These are phyloP conservation scores for Cotoneaster glaucophyllus DNA, from an alignment of 306 rosid genomes.

Conservation along the genomic window DNA sequence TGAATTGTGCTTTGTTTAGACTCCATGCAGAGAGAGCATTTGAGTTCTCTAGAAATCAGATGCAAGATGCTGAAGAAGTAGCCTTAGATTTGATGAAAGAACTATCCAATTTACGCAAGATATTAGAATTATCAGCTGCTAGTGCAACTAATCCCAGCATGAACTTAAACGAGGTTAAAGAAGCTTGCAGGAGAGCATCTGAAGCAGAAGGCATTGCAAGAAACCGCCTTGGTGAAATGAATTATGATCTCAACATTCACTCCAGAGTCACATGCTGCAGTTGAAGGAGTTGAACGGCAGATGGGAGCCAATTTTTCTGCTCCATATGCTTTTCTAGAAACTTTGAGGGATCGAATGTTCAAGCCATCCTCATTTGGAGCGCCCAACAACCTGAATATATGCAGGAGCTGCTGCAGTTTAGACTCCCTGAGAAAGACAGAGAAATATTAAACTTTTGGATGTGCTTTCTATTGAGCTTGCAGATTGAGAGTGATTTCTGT, in stretches of 20 bases:
- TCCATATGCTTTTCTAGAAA: no score
- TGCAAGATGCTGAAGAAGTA: constrained; percentile 69
- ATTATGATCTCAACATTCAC: constrained; percentile 63
- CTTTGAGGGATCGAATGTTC: no score
- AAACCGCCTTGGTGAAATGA: constrained; percentile 52
- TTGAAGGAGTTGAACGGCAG: no score
- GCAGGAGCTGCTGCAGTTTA: no score
- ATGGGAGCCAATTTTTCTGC: no score
- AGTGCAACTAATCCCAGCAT: constrained; percentile 17
- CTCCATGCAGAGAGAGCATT: constrained; percentile 86
- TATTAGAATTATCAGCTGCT: constrained; percentile 36
- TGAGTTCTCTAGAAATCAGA: constrained; percentile 78
- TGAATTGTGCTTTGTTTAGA: constrained; percentile 75
- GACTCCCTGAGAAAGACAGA: no score
- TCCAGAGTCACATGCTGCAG: constrained; percentile 51
- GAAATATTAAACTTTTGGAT: no score
- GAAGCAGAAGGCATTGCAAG: constrained; percentile 55
- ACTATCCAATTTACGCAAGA: constrained; percentile 41
- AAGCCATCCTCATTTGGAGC: no score
- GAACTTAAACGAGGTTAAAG: constrained; percentile 39
- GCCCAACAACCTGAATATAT: no score
- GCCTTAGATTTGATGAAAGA: constrained; percentile 61
- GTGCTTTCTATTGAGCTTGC: no score
- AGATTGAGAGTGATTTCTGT: no score
- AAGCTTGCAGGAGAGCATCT: constrained; percentile 65